A percentile compares a stretch with the other conserved stretches of the same genome.
Evolutionary conservation across 202 grass and related monocot species (phyloP).

Genomic region (Cymbopogon flexuosus): DNA sequence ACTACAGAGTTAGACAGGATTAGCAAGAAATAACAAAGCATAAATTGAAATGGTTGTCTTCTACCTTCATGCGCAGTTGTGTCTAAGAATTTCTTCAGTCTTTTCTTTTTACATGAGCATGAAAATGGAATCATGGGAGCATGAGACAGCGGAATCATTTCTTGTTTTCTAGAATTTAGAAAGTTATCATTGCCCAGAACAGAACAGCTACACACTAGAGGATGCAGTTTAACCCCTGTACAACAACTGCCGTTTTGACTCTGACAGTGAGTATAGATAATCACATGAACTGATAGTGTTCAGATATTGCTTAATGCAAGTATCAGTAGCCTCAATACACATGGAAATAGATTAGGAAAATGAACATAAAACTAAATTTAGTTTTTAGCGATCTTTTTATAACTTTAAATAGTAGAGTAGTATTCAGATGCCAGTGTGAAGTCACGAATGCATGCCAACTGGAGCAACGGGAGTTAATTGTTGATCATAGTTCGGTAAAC

Average conservation of each 20-base stretch:
- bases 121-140: not conserved
- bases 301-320: not conserved
- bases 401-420: not conserved
- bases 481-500: not conserved
- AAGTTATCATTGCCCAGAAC: not conserved
- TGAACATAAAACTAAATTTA: not conserved
- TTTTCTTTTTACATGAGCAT: slow-evolving; percentile 6
- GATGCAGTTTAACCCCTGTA: not conserved
- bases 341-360: not conserved
- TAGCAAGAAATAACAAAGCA: not conserved
- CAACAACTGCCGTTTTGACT: not conserved
- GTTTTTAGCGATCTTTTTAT: not conserved
- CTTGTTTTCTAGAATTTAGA: not conserved
- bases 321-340: no score
- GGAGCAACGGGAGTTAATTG: not conserved
- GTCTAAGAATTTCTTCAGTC: not conserved
- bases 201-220: not conserved
- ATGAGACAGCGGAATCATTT: not conserved
- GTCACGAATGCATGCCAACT: not conserved
- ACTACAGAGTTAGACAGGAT: not conserved
- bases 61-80: not conserved
- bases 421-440: slow-evolving; percentile 12
- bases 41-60: not conserved
- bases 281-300: not conserved
- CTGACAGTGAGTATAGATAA: not conserved